Evolutionary conservation across 1,139 yeast genomes (phyloP), one percentile per base, ranked within the genome.

Genomic region (Candida gigantensis): DNA sequence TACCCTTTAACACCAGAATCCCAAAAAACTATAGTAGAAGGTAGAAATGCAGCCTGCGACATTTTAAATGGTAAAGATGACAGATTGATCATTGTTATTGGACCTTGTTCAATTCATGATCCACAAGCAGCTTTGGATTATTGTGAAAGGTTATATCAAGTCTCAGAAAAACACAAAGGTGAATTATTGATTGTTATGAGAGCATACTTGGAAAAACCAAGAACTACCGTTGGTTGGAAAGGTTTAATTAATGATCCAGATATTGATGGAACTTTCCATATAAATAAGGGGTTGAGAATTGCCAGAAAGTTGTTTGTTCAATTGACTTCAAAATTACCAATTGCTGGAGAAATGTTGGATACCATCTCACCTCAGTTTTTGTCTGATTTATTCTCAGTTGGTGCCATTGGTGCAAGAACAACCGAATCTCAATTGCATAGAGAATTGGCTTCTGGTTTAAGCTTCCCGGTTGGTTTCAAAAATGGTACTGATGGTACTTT

Each of bases 141-240:
- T 65, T 96, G 95, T 41, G 63, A 62, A 25, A 74, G 85, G 51
- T 73, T 92, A 50, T 75, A 80, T 59, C 72, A 72, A 45, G 66
- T 84, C 45, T 71, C 89, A 30, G 82, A 77, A 35, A 87, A 86
- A 63, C 74, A 86, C 46, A 62, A 77, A 43, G 78, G 73, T 39
- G 97, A 92, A 49, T 71, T 92, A 46, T 83, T 84, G 36, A 77
- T 92, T 44, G 77, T 92, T 49, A 92, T 92, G 97, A 81, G 97
- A 68, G 97, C 97, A 11, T 92, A 92, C 75, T 75, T 92, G 53
- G 98, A 92, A 66, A 92, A 92, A 67, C 98, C 98, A 56, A 82
- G 98, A 71, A 92, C 98, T 46, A 92, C 97, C 21, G 97, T 92
- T 38, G 98, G 98, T 47, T 92, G 98, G 98, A 92, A 92, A 70